phyloP scores from a whole-genome alignment of 106 monocot genomes.

The Dioscorea alata region DNA sequence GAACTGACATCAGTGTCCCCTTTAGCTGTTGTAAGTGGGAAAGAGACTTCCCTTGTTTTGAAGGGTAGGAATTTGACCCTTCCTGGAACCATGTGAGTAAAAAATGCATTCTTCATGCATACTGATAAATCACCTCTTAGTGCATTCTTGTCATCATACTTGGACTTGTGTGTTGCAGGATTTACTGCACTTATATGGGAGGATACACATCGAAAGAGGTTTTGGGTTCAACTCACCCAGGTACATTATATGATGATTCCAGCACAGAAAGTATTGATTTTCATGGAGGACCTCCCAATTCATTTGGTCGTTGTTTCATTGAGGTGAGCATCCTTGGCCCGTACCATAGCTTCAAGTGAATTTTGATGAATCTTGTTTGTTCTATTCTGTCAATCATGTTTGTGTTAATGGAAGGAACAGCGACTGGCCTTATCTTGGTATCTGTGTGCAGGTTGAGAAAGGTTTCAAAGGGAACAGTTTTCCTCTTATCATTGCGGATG shows the following conservation, averaged over 20 bases:
- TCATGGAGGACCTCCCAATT: conserved; percentile 42
- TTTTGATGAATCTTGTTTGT: too few species aligned
- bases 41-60: conserved; percentile 62
- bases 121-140: too few species aligned
- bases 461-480: conserved; percentile 95
- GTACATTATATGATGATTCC: conserved; percentile 74
- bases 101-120: not conserved
- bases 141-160: too few species aligned
- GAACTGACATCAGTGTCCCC: conserved; percentile 79
- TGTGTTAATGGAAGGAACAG: too few species aligned
- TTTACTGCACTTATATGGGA: conserved; percentile 77
- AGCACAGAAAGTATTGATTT: conserved; percentile 68
- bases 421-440: not conserved
- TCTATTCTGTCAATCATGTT: too few species aligned
- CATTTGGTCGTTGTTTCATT: conserved; percentile 77
- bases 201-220: conserved; percentile 82
- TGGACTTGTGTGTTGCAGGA: conserved; percentile 39
- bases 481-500: conserved; percentile 83
- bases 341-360: too few species aligned
- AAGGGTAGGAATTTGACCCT: conserved; percentile 78
- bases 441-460: conserved; percentile 76
- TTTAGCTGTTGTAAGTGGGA: conserved; percentile 79
- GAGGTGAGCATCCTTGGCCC: conserved; percentile 40
- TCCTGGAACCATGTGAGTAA: conserved; percentile 83
- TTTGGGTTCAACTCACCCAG: conserved; percentile 58